phyloP scores from a whole-genome alignment of 2,329 filamentous ascomycete species.

The Penicillium sp. region DNA sequence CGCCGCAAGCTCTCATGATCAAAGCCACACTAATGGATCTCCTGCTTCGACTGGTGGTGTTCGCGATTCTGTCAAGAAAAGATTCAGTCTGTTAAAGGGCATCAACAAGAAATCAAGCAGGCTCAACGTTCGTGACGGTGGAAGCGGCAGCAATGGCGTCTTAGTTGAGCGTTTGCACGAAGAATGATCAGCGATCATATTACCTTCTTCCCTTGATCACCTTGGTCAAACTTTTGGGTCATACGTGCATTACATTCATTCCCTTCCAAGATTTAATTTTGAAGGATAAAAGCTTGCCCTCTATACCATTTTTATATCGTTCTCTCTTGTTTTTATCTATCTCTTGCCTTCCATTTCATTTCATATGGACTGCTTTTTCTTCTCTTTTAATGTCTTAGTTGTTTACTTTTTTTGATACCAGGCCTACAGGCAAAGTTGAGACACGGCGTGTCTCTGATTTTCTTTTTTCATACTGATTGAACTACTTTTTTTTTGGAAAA shows the following conservation, averaged over 20 bases:
- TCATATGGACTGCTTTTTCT: constrained; percentile 9
- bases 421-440: constrained; percentile 8
- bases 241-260: constrained; percentile 9
- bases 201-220: background rate
- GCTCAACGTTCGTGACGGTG: constrained; percentile 40
- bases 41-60: constrained; percentile 24
- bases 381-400: constrained; percentile 14
- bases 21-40: constrained; percentile 26
- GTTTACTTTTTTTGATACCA: constrained; percentile 14
- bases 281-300: background rate
- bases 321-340: constrained; percentile 16
- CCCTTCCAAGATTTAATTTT: background rate
- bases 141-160: constrained; percentile 15
- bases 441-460: constrained; percentile 4
- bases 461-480: background rate
- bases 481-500: background rate
- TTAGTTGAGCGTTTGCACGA: constrained; percentile 30
- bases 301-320: constrained; percentile 16
- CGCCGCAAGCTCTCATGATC: constrained; percentile 24
- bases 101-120: constrained; percentile 67
- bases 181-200: constrained; percentile 31
- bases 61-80: constrained; percentile 67
- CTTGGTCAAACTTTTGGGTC: constrained; percentile 9
- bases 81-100: constrained; percentile 69
- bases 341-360: constrained; percentile 16